Conservation (phyloP, 805 yeast genomes). For the Kodamaea lidongshanica region DNA sequence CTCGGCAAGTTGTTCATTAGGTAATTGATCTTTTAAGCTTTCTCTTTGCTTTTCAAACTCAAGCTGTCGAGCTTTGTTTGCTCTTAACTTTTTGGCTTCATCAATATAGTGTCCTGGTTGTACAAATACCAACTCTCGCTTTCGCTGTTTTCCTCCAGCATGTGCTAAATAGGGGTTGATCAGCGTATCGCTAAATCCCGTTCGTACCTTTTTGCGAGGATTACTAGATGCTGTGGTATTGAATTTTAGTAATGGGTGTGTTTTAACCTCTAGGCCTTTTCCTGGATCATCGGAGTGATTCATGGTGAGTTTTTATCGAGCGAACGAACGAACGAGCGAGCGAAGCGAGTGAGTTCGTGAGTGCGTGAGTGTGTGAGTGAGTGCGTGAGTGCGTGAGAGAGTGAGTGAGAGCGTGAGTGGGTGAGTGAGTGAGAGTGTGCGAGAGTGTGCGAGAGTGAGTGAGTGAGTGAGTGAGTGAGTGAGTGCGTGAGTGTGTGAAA, state of each 20-base stretch:
- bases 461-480: too few species aligned
- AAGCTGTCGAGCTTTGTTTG: too few species aligned
- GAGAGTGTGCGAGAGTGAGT: too few species aligned
- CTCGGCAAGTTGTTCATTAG: conserved; percentile 45
- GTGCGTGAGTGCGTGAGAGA: too few species aligned
- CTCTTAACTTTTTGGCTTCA: conserved; percentile 47
- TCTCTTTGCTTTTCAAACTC: conserved; percentile 28
- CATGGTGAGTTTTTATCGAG: too few species aligned
- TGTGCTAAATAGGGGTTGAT: conserved; percentile 37
- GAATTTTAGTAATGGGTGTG: conserved; percentile 34
- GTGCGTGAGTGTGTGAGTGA: too few species aligned
- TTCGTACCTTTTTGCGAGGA: conserved; percentile 24
- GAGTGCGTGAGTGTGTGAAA: too few species aligned
- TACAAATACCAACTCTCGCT: conserved; percentile 45
- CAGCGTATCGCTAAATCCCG: conserved; percentile 28
- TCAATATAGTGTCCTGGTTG: conserved; percentile 59
- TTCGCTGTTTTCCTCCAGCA: conserved; percentile 7
- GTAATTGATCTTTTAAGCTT: conserved; percentile 10
- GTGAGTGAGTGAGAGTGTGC: too few species aligned
- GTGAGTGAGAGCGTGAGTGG: too few species aligned
- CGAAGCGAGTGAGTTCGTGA: too few species aligned
- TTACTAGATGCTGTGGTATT: conserved; percentile 22
- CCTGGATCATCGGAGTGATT: too few species aligned
- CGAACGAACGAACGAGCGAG: too few species aligned
- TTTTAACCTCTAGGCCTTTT: conserved; percentile 29